Percentiles rank a stretch among this genome's conserved stretches.
These are phyloP conservation scores for Penicillium italicum DNA, from an alignment of 2,329 filamentous ascomycete species.

Conservation along the genomic window DNA sequence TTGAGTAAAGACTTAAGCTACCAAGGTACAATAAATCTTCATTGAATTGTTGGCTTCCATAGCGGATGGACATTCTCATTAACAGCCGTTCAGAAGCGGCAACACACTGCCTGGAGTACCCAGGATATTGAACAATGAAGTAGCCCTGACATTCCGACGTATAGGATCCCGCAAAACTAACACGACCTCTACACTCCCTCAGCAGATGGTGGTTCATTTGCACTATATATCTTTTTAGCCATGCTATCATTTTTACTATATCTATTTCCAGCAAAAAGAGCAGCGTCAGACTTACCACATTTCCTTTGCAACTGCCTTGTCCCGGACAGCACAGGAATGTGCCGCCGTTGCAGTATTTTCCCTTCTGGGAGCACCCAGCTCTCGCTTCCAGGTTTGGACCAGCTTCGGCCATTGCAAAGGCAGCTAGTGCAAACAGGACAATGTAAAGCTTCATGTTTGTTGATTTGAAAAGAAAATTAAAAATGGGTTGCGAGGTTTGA, in stretches of 20 bases:
- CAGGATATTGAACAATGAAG: neutral
- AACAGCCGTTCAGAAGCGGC: neutral
- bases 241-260: neutral
- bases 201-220: neutral
- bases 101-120: neutral
- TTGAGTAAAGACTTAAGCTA: neutral
- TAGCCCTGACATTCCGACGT: neutral
- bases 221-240: neutral
- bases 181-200: neutral
- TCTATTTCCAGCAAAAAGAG: neutral
- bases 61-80: neutral
- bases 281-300: neutral
- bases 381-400: slow-evolving; percentile 43
- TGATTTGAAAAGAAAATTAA: neutral
- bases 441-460: slow-evolving; percentile 3
- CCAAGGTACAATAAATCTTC: neutral
- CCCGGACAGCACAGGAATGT: slow-evolving; percentile 9
- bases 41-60: neutral
- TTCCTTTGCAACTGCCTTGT: neutral
- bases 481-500: neutral
- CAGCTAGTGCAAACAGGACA: neutral
- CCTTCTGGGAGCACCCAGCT: slow-evolving; percentile 8
- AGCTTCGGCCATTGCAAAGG: slow-evolving; percentile 3
- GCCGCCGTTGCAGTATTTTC: slow-evolving; percentile 13
- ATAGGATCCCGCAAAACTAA: neutral